Conservation (phyloP, 2,329 filamentous ascomycete species). For the Phyllachora maydis region DNA sequence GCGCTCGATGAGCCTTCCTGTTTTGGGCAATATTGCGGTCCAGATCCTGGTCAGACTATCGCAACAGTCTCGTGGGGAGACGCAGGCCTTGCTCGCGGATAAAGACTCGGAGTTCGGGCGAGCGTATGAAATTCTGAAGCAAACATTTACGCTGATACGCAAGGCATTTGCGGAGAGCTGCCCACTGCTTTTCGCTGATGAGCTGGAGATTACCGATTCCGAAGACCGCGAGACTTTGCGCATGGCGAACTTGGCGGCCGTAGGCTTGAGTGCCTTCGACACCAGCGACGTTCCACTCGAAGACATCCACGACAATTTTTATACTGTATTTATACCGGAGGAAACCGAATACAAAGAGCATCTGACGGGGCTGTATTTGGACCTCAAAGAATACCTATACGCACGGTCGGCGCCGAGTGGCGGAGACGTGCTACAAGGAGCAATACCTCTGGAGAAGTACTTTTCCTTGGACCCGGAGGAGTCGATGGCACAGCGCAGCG, state of each 20-base stretch:
- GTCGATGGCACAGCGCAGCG: slow-evolving; percentile 15
- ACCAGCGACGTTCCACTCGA: slow-evolving; percentile 15
- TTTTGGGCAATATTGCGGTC: slow-evolving; percentile 14
- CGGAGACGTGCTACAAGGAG: slow-evolving; percentile 19
- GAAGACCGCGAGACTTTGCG: slow-evolving; percentile 19
- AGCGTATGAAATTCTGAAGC: slow-evolving; percentile 12
- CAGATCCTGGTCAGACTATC: slow-evolving; percentile 15
- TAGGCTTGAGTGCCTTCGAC: slow-evolving; percentile 18
- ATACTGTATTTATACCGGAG: slow-evolving; percentile 19
- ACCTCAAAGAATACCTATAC: slow-evolving; percentile 25
- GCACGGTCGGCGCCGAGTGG: slow-evolving; percentile 30
- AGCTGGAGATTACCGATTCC: slow-evolving; percentile 16
- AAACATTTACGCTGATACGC: slow-evolving; percentile 12
- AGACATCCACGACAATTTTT: slow-evolving; percentile 22
- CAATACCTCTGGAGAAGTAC: slow-evolving; percentile 27
- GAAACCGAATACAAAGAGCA: slow-evolving; percentile 14
- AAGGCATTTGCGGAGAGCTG: slow-evolving; percentile 12
- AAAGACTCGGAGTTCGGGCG: slow-evolving; percentile 12
- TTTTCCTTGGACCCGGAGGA: slow-evolving; percentile 35
- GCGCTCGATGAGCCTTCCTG: slow-evolving; percentile 14
- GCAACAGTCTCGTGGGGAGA: slow-evolving; percentile 11
- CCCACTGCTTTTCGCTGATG: slow-evolving; percentile 12
- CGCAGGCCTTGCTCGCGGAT: slow-evolving; percentile 10
- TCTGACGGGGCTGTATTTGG: slow-evolving; percentile 20
- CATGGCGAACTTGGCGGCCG: slow-evolving; percentile 25